Evolutionary conservation across 345 rosid species (phyloP).

Genomic region (Citrus cavaleriei): DNA sequence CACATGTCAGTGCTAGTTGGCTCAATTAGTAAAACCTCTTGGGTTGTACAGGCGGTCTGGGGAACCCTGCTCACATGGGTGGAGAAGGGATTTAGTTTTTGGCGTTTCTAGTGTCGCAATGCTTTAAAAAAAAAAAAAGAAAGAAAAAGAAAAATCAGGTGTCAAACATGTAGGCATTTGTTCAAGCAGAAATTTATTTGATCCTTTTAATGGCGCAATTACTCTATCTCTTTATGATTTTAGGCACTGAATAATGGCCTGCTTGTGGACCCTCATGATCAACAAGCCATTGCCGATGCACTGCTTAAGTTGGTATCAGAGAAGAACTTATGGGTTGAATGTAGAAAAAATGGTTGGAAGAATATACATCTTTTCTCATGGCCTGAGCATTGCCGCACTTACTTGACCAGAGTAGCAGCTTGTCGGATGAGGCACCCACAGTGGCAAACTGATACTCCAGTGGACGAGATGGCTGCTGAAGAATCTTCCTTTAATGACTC

Average conservation of each 20-base stretch:
- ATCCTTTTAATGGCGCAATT: not conserved
- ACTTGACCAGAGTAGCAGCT: constrained; percentile 89
- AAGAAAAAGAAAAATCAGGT: not conserved
- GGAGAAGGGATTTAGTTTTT: not conserved
- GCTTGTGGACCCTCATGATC: constrained; percentile 94
- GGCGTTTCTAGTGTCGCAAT: not conserved
- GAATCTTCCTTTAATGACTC: constrained; percentile 83
- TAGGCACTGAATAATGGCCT: constrained; percentile 92
- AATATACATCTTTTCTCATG: constrained; percentile 93
- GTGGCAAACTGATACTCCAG: constrained; percentile 90
- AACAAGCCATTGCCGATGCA: constrained; percentile 81
- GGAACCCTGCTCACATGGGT: not conserved
- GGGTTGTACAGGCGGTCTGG: not conserved
- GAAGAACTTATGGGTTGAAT: constrained; percentile 84
- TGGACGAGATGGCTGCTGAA: constrained; percentile 53
- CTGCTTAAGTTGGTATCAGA: constrained; percentile 87
- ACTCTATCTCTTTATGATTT: constrained; percentile 10
- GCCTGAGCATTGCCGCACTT: constrained; percentile 98
- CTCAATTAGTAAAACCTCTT: not conserved
- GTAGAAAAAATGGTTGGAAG: constrained; percentile 90
- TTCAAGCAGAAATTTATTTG: not conserved
- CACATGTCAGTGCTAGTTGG: not conserved
- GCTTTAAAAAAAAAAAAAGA: not conserved
- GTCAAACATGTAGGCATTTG: not conserved
- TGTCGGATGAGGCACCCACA: constrained; percentile 94